Conservation (phyloP, 1,284 basidiomycete species). For the Boletus holoroseus region DNA sequence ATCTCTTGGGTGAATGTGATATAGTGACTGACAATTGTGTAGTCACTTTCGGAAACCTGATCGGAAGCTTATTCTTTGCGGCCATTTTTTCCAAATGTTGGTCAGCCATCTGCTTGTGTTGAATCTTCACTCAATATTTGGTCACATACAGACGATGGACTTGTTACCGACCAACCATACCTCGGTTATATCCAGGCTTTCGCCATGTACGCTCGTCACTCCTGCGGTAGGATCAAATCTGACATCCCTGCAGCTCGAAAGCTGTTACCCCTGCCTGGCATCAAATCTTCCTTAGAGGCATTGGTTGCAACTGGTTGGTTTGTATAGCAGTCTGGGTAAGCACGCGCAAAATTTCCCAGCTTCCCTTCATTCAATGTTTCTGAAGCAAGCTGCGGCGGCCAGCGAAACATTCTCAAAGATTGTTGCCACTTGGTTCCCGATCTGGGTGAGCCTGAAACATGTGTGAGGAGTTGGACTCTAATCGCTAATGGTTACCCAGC, state of each 20-base stretch:
- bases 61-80: conserved; percentile 67
- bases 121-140: neutral
- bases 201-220: conserved; percentile 43
- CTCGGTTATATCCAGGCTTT: conserved; percentile 46
- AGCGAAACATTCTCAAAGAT: conserved; percentile 72
- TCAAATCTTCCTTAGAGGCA: conserved; percentile 70
- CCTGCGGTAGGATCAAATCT: neutral
- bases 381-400: conserved; percentile 67
- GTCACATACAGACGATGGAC: conserved; percentile 44
- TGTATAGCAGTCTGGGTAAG: conserved; percentile 73
- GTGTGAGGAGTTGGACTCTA: neutral
- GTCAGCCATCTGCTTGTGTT: conserved; percentile 17
- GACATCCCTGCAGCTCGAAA: conserved; percentile 44
- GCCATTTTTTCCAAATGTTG: conserved; percentile 62
- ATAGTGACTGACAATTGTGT: conserved; percentile 3
- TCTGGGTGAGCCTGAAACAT: conserved; percentile 47
- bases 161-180: conserved; percentile 57
- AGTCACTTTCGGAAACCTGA: conserved; percentile 70
- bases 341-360: neutral
- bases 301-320: conserved; percentile 77
- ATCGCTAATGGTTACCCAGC: conserved; percentile 33
- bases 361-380: conserved; percentile 7
- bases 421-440: conserved; percentile 68
- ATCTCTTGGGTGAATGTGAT: neutral
- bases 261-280: conserved; percentile 63